Base-by-base conservation (phyloP, 768 basidiomycete genomes). In the Kwoniella sp. region DNA sequence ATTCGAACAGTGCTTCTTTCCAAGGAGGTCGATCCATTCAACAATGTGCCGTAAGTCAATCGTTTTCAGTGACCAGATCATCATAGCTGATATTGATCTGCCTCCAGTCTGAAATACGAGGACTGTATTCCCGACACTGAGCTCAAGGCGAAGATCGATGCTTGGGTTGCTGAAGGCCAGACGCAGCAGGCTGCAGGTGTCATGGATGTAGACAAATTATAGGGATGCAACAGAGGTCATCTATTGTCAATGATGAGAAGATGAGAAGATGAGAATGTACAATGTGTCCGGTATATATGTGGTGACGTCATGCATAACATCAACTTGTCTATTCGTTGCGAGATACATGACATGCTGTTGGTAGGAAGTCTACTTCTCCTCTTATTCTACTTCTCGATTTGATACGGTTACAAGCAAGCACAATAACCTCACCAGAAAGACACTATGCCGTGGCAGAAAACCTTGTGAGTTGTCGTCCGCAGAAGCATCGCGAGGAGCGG, bases 1-100 rank as follows among this genome's bases (percentile, higher is more conserved):
- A 98, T 99, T 83, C 95, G 95, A 73, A 90, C 92, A 0, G 93
- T 96, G 78, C 82, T 97, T 36, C 82, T 99, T 21, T 95, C 92
- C 0, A 94, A 96, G 72, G 81, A 88, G 19, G 90, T 87, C 57
- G 96, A 99, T 80, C 96, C 96, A 0, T 99, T 98, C 85, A 99
- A 97, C 80, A 88, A 96, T 27, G 82, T 84, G 33, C 91, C 95
- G 93, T 92, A 71, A 68, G 87, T 81, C 8, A 47, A 44, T 37
- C n/a, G 4, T 1, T 48, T 22, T 2, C 40, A 19, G 30, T 55
- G 63, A 8, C 60, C 54, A 21, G 64, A 13, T 52, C 56, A 29
- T 58, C 27, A 40, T 17, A 22, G 55, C 21, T 15, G 30, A 40
- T 29, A 37, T 6, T 27, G 21, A 22, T 58, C 47, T 19, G 17